A percentile compares a stretch with the other conserved stretches of the same genome.
Conservation (phyloP, 2,329 filamentous ascomycete species). For the Sporothrix pallida region DNA sequence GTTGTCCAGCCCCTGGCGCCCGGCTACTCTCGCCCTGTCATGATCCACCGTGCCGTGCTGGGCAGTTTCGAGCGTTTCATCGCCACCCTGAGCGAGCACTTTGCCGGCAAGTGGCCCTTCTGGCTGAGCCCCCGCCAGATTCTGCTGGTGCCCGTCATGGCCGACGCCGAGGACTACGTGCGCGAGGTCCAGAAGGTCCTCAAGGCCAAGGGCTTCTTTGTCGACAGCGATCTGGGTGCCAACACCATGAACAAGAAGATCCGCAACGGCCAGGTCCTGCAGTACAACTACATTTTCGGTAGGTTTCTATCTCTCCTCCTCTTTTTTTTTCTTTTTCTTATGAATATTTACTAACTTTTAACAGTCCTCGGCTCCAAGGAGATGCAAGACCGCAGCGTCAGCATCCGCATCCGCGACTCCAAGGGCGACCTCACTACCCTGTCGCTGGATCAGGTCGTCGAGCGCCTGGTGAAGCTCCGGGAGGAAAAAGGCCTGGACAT, state of each 20-base stretch:
- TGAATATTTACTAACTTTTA: neutral
- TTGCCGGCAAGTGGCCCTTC: slow-evolving; percentile 87
- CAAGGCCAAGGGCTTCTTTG: slow-evolving; percentile 70
- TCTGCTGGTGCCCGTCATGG: slow-evolving; percentile 77
- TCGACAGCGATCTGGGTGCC: slow-evolving; percentile 72
- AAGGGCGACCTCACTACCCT: slow-evolving; percentile 39
- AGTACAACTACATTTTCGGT: slow-evolving; percentile 86
- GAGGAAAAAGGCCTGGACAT: slow-evolving; percentile 34
- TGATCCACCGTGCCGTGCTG: slow-evolving; percentile 86
- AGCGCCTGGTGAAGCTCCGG: slow-evolving; percentile 35
- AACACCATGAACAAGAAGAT: slow-evolving; percentile 93
- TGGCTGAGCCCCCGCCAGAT: slow-evolving; percentile 87
- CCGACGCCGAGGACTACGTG: slow-evolving; percentile 73
- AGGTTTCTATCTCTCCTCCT: slow-evolving; percentile 41
- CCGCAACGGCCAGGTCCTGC: slow-evolving; percentile 76
- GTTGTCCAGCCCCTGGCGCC: slow-evolving; percentile 60
- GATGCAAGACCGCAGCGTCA: slow-evolving; percentile 40
- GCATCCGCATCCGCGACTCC: slow-evolving; percentile 40
- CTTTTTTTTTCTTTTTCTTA: too few species aligned
- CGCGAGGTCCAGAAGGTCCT: slow-evolving; percentile 74
- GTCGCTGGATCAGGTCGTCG: slow-evolving; percentile 36
- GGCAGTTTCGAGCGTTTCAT: slow-evolving; percentile 68
- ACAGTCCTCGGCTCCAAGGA: slow-evolving; percentile 40
- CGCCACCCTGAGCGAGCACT: slow-evolving; percentile 82
- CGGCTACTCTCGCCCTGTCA: slow-evolving; percentile 79